phyloP scores from a whole-genome alignment of 257 asterid species.

The Gardenia jasminoides region DNA sequence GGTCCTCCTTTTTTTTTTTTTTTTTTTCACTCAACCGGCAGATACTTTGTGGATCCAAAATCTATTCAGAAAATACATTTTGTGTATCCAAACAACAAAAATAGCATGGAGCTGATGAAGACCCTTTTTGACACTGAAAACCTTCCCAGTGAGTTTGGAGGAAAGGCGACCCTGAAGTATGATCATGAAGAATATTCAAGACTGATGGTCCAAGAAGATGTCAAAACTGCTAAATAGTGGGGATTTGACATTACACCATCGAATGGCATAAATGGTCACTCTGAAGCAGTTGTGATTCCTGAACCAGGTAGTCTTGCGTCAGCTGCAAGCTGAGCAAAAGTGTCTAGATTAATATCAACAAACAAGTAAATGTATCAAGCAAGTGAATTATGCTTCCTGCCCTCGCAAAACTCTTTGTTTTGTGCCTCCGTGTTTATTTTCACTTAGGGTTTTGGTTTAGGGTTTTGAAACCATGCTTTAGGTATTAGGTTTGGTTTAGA shows the following conservation, averaged over 20 bases:
- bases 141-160: conserved; percentile 89
- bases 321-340: conserved; percentile 32
- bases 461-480: no score
- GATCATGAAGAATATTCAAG: conserved; percentile 79
- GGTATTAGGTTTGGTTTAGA: no score
- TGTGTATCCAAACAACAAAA: conserved; percentile 64
- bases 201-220: conserved; percentile 68
- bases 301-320: conserved; percentile 31
- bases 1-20: no score
- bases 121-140: conserved; percentile 59
- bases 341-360: conserved; percentile 1
- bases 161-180: conserved; percentile 60
- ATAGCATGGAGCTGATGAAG: conserved; percentile 71
- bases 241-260: conserved; percentile 29
- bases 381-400: background rate
- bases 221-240: conserved; percentile 69
- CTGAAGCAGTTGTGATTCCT: conserved; percentile 14
- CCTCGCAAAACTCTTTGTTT: no score
- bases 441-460: no score
- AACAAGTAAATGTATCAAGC: background rate
- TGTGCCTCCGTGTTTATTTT: no score
- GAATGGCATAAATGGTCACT: conserved; percentile 14
- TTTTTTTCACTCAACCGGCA: no score
- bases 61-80: conserved; percentile 58
- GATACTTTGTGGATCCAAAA: conserved; percentile 65